Conservation (phyloP, 306 rosid species). For the Chamaecrista fasciculata region DNA sequence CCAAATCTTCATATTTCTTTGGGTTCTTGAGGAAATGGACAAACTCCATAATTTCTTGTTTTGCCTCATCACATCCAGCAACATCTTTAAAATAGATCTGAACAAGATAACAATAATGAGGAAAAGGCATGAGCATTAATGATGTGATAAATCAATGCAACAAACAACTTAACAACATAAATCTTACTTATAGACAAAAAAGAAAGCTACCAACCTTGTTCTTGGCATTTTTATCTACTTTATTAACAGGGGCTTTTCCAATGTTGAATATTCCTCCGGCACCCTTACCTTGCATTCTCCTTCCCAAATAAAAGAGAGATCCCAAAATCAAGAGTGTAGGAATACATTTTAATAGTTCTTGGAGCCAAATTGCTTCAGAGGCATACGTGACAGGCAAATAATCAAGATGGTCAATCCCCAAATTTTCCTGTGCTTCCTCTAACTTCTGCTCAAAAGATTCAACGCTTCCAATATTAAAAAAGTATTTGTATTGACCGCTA, state of each 20-base stretch:
- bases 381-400: conserved; percentile 83
- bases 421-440: conserved; percentile 91
- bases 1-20: conserved; percentile 87
- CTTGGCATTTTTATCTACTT: conserved; percentile 85
- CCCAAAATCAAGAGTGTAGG: conserved; percentile 75
- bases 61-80: conserved; percentile 98
- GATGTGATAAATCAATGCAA: conserved; percentile 3
- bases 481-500: conserved; percentile 72
- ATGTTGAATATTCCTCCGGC: conserved; percentile 90
- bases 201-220: conserved; percentile 59
- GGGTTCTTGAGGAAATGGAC: conserved; percentile 96
- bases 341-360: conserved; percentile 69
- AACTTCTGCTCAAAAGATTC: conserved; percentile 95
- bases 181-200: background rate
- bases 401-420: conserved; percentile 79
- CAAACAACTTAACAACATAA: conserved; percentile 9
- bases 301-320: conserved; percentile 63
- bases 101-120: conserved; percentile 7
- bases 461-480: conserved; percentile 86
- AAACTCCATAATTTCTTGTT: conserved; percentile 94
- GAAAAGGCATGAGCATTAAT: background rate
- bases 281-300: conserved; percentile 78
- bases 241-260: conserved; percentile 85
- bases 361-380: conserved; percentile 72
- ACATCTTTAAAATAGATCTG: conserved; percentile 89